phyloP scores from a whole-genome alignment of 495 filamentous ascomycete species.

The Aspergillus ostianus region DNA sequence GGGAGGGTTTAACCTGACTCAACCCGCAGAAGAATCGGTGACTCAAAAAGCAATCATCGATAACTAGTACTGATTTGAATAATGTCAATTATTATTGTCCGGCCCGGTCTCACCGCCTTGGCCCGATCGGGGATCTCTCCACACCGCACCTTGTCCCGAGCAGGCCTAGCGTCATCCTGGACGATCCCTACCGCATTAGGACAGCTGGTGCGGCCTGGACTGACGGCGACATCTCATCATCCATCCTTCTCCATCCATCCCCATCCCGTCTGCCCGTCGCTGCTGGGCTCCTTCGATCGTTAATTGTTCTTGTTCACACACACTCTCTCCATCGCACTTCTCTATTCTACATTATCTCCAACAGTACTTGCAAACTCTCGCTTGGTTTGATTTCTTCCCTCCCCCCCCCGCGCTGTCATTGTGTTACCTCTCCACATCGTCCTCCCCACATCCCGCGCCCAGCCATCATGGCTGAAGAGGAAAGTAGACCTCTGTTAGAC shows the following conservation, averaged over 20 bases:
- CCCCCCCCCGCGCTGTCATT: neutral
- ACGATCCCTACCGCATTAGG: too few relatives aligned
- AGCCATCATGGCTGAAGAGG: conserved; percentile 39
- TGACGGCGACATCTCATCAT: too few relatives aligned
- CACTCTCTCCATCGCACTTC: too few relatives aligned
- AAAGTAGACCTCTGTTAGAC: conserved; percentile 30
- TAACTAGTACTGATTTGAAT: neutral
- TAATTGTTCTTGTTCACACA: too few relatives aligned
- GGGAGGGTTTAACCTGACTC: too few relatives aligned
- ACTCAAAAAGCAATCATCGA: neutral
- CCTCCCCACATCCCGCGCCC: conserved; percentile 11
- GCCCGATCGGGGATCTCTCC: neutral
- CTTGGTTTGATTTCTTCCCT: conserved; percentile 5
- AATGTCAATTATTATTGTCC: neutral
- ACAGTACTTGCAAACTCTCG: neutral
- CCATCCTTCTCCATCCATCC: too few relatives aligned
- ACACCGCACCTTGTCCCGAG: neutral
- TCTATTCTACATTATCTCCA: too few relatives aligned
- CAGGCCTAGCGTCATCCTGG: neutral
- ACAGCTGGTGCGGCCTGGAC: too few relatives aligned
- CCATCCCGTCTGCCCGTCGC: too few relatives aligned
- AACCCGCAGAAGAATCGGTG: neutral
- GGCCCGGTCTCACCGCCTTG: neutral
- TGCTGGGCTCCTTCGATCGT: too few relatives aligned
- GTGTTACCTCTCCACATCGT: conserved; percentile 9